A percentile compares a stretch with the other conserved stretches of the same genome.
Conservation (phyloP, 192 early-diverging fungal genomes). For the Backusella liffmaniae region DNA sequence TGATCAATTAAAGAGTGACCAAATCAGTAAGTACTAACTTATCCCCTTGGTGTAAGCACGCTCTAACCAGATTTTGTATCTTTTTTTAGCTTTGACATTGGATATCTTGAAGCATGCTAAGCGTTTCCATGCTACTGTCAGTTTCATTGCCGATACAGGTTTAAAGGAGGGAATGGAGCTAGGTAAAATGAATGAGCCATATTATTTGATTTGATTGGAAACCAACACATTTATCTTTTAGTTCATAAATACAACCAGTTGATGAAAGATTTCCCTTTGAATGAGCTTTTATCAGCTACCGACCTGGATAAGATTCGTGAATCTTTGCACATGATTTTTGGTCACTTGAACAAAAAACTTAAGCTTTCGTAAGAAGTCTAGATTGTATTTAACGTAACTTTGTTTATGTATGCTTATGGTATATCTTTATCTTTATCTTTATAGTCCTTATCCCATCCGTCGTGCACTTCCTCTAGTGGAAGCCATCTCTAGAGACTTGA, state of each 20-base stretch:
- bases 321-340: slow-evolving; percentile 82
- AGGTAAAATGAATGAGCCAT: slow-evolving; percentile 31
- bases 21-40: slow-evolving; percentile 51
- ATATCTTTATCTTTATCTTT: background rate
- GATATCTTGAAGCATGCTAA: slow-evolving; percentile 96
- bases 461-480: slow-evolving; percentile 92
- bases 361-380: slow-evolving; percentile 71
- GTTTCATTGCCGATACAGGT: slow-evolving; percentile 96
- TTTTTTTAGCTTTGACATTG: slow-evolving; percentile 69
- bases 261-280: slow-evolving; percentile 98
- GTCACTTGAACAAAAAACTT: slow-evolving; percentile 96
- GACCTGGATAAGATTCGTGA: slow-evolving; percentile 83
- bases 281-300: slow-evolving; percentile 93
- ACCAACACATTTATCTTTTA: slow-evolving; percentile 2
- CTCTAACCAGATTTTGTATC: slow-evolving; percentile 7
- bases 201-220: background rate
- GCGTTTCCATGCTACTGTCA: slow-evolving; percentile 96
- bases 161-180: slow-evolving; percentile 93
- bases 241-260: slow-evolving; percentile 95
- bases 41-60: background rate
- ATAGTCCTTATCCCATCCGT: slow-evolving; percentile 79
- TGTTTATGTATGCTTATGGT: slow-evolving; percentile 27
- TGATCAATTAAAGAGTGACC: slow-evolving; percentile 90
- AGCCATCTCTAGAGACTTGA: slow-evolving; percentile 93
- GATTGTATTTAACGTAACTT: slow-evolving; percentile 4